Base-by-base conservation (phyloP, 2,329 filamentous ascomycete genomes). In the Fonsecaea erecta region DNA sequence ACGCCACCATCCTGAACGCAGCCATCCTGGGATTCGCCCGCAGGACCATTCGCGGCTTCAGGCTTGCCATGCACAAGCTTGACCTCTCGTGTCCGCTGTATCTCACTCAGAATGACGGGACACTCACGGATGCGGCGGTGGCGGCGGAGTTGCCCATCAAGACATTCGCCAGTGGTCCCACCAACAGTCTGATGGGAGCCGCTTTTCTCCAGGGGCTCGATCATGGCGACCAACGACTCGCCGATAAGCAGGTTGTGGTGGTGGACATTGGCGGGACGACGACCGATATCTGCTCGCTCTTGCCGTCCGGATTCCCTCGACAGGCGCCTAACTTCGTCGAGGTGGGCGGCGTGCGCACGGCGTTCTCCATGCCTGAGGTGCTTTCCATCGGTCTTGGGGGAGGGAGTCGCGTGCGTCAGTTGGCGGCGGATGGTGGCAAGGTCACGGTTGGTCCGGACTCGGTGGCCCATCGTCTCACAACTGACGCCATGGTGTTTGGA, bases 101-200 rank as follows among this genome's bases (percentile, higher is more conserved):
- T 66, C 78, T 90, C 43, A 87, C 86, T 0, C 83, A 88, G 69
- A 89, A 89, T 55, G 86, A 89, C 68, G 86, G 87, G 1, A 88
- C 86, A 0, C 78, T 89, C 2, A 75, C 87, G 6, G 81, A 83
- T 5, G 84, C 82, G 0, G 79, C 80, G 2, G 77, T 80, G 60
- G 86, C 86, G 1, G 81, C 85, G 0, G 76, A 79, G 16, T 75
- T 87, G 26, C 87, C 87, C 0, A 87, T 89, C 55, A 77, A 83
- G 54, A 88, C 85, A 0, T 89, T 89, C 69, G 85, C 85, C 0
- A 86, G 83, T 43, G 87, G 87, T 0, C 85, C 86, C 1, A 88
- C 87, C 0, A 89, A 89, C 71, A 86, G 84, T 62, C 86, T 88
- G 79, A 82, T 83, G 59, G 86, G 86, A 0, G 86, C 86, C 1